These are phyloP conservation scores for Ophiostoma sp. DNA, from an alignment of 2,329 filamentous ascomycete species.

Conservation along the genomic window DNA sequence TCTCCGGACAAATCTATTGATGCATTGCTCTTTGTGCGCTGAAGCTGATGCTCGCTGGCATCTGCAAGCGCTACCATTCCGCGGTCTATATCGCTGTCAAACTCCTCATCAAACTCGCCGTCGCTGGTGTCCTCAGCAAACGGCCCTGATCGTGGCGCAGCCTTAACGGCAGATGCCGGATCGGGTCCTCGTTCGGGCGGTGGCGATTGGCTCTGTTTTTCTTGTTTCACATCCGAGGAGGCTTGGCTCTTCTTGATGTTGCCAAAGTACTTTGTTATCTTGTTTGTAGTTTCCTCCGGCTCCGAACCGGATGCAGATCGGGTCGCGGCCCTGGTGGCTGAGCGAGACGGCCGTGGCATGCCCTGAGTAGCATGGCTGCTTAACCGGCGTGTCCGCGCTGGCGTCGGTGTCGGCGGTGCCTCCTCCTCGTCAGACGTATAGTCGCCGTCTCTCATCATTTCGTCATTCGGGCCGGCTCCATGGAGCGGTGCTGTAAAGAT, in stretches of 20 bases:
- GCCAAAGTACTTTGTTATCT: constrained; percentile 26
- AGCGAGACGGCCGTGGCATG: background rate
- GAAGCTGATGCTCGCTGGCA: constrained; percentile 17
- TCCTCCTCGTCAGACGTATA: constrained; percentile 13
- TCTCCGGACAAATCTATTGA: background rate
- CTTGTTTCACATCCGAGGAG: background rate
- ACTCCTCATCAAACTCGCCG: constrained; percentile 22
- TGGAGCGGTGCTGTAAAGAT: constrained; percentile 21
- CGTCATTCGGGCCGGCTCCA: background rate
- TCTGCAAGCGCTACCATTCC: constrained; percentile 25
- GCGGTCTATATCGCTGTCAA: constrained; percentile 28
- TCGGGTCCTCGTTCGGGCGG: background rate
- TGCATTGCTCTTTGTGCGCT: background rate
- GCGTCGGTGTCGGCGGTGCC: constrained; percentile 18
- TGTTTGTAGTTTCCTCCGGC: background rate
- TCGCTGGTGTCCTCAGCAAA: constrained; percentile 19
- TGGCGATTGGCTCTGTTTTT: background rate
- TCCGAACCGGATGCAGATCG: background rate
- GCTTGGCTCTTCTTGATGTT: background rate
- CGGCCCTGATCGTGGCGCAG: background rate
- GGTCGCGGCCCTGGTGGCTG: background rate
- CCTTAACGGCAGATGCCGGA: too few relatives aligned
- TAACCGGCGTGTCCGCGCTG: constrained; percentile 11
- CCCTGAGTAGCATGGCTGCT: background rate
- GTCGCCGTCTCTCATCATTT: background rate